Base-by-base conservation (phyloP, 192 early-diverging fungal genomes). In the Coemansia biformis region DNA sequence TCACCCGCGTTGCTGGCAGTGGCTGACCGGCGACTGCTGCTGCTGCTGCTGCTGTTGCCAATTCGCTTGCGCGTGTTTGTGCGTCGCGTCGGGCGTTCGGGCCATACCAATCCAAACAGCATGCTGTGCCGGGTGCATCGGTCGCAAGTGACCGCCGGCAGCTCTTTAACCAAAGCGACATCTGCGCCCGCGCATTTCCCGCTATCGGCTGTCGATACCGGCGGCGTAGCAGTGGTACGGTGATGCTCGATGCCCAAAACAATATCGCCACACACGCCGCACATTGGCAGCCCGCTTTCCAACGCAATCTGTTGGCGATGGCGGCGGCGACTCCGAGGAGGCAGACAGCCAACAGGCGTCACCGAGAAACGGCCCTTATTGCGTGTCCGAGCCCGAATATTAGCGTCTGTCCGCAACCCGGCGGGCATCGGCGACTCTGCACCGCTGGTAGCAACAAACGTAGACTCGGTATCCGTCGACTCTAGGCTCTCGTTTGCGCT, bases 281-380 rank as follows among this genome's bases (percentile, higher is more conserved):
- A n/a, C n/a, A n/a, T n/a, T n/a, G n/a, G 31, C 70, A 73, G 26
- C 29, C 44, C 18, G 8, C 37, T 33, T 14, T 31, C 50, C n/a
- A n/a, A n/a, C n/a, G n/a, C n/a, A n/a, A n/a, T n/a, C n/a, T n/a
- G n/a, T n/a, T n/a, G n/a, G n/a, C n/a, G n/a, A n/a, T n/a, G n/a
- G n/a, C n/a, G n/a, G n/a, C n/a, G n/a, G n/a, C n/a, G n/a, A n/a
- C n/a, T n/a, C n/a, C n/a, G n/a, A n/a, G 13, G 9, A 5, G 22
- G 24, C 43, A 61, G 28, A 19, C 70, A 61, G 22, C 49, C 46
- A 11, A 49, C 54, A 0, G 58, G 69, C 1, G 62, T 65, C 11
- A 65, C 69, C 28, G 62, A 61, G 21, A 49, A 44, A 4, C 48
- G 42, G 4, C 70, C 70, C 42, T 57, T 66, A 43, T 73, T 73